Percentiles rank a stretch among this genome's conserved stretches.
phyloP scores from a whole-genome alignment of 257 asterid genomes.

The Echium plantagineum region DNA sequence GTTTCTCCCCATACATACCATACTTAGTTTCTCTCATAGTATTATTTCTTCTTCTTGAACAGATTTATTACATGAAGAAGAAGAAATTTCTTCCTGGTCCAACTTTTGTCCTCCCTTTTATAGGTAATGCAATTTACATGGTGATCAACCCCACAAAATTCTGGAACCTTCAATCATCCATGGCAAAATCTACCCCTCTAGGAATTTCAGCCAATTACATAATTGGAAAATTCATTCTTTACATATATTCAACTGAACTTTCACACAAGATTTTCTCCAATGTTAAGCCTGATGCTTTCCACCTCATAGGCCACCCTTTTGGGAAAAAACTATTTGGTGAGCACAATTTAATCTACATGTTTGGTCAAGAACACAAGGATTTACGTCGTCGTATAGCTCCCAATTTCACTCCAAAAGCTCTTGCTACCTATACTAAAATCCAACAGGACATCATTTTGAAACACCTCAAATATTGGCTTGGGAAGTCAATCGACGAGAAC shows the following conservation, averaged over 20 bases:
- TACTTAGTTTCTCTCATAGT: constrained; percentile 28
- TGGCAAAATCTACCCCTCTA: constrained; percentile 45
- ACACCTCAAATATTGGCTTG: constrained; percentile 51
- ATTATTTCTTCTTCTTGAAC: constrained; percentile 53
- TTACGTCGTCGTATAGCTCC: constrained; percentile 80
- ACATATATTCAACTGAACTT: constrained; percentile 64
- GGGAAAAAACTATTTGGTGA: constrained; percentile 87
- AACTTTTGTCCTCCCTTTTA: constrained; percentile 48
- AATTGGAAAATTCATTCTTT: constrained; percentile 67
- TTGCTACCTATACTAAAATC: constrained; percentile 43
- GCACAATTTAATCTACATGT: constrained; percentile 73
- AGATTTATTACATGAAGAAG: constrained; percentile 52
- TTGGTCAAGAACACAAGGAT: constrained; percentile 76
- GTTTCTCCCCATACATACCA: constrained; percentile 31
- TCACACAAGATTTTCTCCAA: constrained; percentile 73
- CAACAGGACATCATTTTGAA: constrained; percentile 57
- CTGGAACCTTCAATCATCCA: constrained; percentile 60
- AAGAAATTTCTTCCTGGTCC: constrained; percentile 85
- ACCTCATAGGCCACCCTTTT: constrained; percentile 80
- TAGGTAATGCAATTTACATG: constrained; percentile 61
- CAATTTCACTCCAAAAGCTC: constrained; percentile 71
- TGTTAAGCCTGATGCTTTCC: constrained; percentile 90
- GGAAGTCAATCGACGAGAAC: constrained; percentile 1
- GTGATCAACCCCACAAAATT: constrained; percentile 50
- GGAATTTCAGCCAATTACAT: constrained; percentile 78